Evolutionary conservation across 352 stramenopile species (phyloP), one percentile per base, ranked within the genome.

Genomic region (Lagenidium sp.): DNA sequence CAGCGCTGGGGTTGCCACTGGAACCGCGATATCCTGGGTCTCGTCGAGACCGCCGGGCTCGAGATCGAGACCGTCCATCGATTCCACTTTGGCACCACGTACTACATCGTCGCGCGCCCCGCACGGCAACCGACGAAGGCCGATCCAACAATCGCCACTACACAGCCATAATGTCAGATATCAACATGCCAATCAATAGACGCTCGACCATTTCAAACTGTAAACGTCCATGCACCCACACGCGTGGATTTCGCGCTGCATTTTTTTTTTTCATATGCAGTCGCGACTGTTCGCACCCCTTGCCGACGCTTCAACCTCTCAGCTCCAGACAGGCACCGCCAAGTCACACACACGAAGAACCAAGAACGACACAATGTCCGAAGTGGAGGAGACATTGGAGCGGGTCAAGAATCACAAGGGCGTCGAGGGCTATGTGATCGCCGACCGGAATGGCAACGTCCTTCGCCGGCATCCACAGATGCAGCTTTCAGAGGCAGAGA

Each of bases 41-140:
- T 98, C 28, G 63, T 98, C 16, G 48, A 87, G 15, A 36, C 82
- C 18, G 70, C 89, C 0, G 86, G 83, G 6, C 68, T 98, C 13
- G 56, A 94, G 26, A 44, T 98, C 13, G 82, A 95, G 56, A 86
- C 74, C 5, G 41, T 95, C 34, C 55, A 77, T 44, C 85, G 81
- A 28, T 98, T 94, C 66, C 93, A 98, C 60, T 98, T 98, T 63
- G 94, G 93, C 36, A 98, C 93, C 36, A 98, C 94, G 13, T 94
- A 95, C 62, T 86, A 89, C 64, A 89, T 94, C 44, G 51, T 90
- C 11, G 84, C 80, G 15, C 64, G 57, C 32, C 77, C 82, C 44
- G 31, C 43, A 18, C 8, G 18, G 25, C 28, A 8, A 30, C 2
- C 26, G 21, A 44, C 37, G 6, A 30, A 10, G 7, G 16, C 18